phyloP scores from a whole-genome alignment of 2,329 filamentous ascomycete genomes.

The Colletotrichum limetticola region DNA sequence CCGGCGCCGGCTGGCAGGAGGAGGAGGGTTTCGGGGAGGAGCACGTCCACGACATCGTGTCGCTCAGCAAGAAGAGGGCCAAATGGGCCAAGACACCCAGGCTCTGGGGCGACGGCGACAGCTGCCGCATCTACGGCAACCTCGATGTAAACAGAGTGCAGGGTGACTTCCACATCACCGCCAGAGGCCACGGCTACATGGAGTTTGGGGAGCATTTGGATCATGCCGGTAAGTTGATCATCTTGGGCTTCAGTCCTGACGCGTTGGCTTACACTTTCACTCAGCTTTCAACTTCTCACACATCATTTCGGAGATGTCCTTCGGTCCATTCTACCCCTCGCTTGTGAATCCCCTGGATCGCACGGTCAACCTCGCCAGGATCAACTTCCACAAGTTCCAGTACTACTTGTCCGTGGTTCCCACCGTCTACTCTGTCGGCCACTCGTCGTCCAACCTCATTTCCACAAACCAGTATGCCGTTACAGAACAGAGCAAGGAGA shows the following conservation, averaged over 20 bases:
- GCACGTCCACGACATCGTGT: slow-evolving; percentile 92
- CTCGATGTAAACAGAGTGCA: slow-evolving; percentile 96
- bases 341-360: slow-evolving; percentile 94
- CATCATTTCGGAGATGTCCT: slow-evolving; percentile 94
- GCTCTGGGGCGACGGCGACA: slow-evolving; percentile 70
- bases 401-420: slow-evolving; percentile 97
- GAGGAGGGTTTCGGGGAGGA: slow-evolving; percentile 81
- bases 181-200: slow-evolving; percentile 92
- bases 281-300: slow-evolving; percentile 97
- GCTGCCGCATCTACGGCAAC: slow-evolving; percentile 90
- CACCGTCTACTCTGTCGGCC: slow-evolving; percentile 83
- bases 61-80: slow-evolving; percentile 70
- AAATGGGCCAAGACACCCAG: slow-evolving; percentile 82
- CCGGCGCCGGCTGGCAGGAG: slow-evolving; percentile 69
- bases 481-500: slow-evolving; percentile 82
- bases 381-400: slow-evolving; percentile 94
- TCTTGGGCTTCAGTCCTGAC: background rate
- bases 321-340: slow-evolving; percentile 95
- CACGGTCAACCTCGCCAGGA: slow-evolving; percentile 80
- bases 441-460: slow-evolving; percentile 66
- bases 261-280: background rate
- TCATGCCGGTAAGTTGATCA: slow-evolving; percentile 72
- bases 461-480: slow-evolving; percentile 98
- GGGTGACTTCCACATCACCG: slow-evolving; percentile 98
- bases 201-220: slow-evolving; percentile 84